These are phyloP conservation scores for Dryas integrifolia DNA, from an alignment of 331 rosid genomes.

Conservation along the genomic window DNA sequence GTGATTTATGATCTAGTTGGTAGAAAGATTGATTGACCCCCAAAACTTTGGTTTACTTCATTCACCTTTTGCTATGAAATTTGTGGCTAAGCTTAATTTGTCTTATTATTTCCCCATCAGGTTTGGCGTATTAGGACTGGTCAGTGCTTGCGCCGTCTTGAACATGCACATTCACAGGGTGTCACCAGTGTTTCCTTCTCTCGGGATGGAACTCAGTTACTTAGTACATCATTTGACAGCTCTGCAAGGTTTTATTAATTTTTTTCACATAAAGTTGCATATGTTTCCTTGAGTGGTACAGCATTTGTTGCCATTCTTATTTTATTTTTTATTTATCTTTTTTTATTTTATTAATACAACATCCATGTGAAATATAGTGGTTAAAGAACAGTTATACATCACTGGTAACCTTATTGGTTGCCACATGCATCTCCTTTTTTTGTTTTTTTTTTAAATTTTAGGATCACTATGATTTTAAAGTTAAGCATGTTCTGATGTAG, in stretches of 20 bases:
- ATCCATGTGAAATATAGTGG: neutral
- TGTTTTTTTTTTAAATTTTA: neutral
- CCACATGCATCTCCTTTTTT: neutral
- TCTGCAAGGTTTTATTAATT: slow-evolving; percentile 67
- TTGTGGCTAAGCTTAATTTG: neutral
- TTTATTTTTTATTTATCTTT: neutral
- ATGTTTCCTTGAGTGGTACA: neutral
- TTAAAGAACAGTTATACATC: neutral
- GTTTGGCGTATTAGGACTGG: slow-evolving; percentile 98
- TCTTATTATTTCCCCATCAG: slow-evolving; percentile 36
- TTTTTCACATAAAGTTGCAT: neutral
- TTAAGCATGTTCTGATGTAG: slow-evolving; percentile 32
- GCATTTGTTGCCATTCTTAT: neutral
- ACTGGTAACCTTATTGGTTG: neutral
- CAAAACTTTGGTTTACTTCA: neutral
- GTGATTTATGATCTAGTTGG: neutral
- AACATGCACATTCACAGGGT: slow-evolving; percentile 92
- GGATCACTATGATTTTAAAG: neutral
- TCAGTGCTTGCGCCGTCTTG: slow-evolving; percentile 99
- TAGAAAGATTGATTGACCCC: neutral
- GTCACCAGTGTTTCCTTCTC: slow-evolving; percentile 93
- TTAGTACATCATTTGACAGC: slow-evolving; percentile 95
- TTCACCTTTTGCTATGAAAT: neutral
- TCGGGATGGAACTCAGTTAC: slow-evolving; percentile 95
- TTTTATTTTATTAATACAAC: neutral